These are phyloP conservation scores for Teunomyces tritomae DNA, from an alignment of 805 yeast species.

Conservation along the genomic window DNA sequence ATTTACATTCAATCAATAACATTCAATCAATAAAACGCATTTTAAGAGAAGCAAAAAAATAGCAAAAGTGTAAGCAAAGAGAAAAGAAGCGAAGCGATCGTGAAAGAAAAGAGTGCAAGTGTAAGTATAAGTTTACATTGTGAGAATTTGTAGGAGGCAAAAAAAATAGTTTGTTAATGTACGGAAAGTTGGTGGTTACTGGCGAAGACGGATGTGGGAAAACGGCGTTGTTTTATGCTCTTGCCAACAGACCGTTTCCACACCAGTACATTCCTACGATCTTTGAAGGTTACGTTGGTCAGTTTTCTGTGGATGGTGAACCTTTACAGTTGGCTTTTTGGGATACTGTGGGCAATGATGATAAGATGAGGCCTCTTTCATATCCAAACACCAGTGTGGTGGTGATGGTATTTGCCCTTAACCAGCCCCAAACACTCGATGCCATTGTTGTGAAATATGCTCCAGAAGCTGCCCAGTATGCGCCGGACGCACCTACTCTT, in stretches of 20 bases:
- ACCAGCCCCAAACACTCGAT: constrained; percentile 87
- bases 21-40: background rate
- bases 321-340: constrained; percentile 69
- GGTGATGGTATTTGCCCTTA: constrained; percentile 86
- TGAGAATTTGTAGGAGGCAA: no score
- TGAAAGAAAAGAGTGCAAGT: no score
- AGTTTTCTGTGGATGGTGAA: background rate
- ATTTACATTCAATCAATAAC: background rate
- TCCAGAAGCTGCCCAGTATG: constrained; percentile 88
- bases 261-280: constrained; percentile 1
- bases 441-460: constrained; percentile 97
- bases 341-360: constrained; percentile 71
- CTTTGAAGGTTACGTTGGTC: background rate
- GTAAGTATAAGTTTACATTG: no score
- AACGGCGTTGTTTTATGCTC: background rate
- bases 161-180: background rate
- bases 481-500: constrained; percentile 91
- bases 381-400: constrained; percentile 93
- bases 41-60: background rate
- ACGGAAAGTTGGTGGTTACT: background rate
- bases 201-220: background rate
- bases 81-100: no score
- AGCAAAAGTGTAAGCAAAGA: background rate
- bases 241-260: background rate
- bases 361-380: constrained; percentile 28